Conservation (phyloP, 2,329 filamentous ascomycete species). For the Trichoderma sp. region DNA sequence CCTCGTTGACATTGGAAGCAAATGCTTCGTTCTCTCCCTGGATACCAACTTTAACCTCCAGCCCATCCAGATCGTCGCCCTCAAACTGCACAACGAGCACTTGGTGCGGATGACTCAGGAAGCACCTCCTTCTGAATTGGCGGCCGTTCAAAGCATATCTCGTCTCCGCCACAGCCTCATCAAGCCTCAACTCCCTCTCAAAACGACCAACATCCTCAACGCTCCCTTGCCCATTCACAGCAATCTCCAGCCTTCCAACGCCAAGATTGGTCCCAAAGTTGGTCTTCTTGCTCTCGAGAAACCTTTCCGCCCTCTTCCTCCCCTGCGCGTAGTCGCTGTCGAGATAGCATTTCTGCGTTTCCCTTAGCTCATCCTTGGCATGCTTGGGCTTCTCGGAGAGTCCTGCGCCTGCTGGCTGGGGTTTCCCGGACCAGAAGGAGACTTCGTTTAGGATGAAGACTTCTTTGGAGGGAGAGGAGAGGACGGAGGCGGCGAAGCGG, state of each 20-base stretch:
- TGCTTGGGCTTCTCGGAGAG: not conserved
- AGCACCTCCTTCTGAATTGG: constrained; percentile 10
- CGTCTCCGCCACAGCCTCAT: constrained; percentile 25
- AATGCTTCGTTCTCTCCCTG: constrained; percentile 26
- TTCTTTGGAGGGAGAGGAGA: constrained; percentile 23
- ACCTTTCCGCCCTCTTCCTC: constrained; percentile 23
- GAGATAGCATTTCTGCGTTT: constrained; percentile 26
- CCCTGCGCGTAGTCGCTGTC: constrained; percentile 14
- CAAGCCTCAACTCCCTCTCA: constrained; percentile 22
- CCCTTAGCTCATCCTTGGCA: constrained; percentile 26
- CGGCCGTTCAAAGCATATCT: constrained; percentile 4
- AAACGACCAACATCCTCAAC: not conserved
- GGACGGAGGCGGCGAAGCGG: constrained; percentile 21
- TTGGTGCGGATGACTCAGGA: constrained; percentile 23
- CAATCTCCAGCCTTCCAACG: constrained; percentile 17
- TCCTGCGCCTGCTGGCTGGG: constrained; percentile 8
- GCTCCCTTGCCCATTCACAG: constrained; percentile 8
- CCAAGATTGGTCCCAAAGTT: constrained; percentile 28
- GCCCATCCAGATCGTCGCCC: constrained; percentile 1
- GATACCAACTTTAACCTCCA: constrained; percentile 3
- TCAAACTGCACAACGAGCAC: constrained; percentile 23
- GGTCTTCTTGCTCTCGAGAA: constrained; percentile 17
- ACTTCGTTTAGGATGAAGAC: constrained; percentile 25
- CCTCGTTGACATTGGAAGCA: not conserved
- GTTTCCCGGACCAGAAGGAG: constrained; percentile 24